Evolutionary conservation across 1,284 basidiomycete species (phyloP).

Genomic region (Termitomyces sp.): DNA sequence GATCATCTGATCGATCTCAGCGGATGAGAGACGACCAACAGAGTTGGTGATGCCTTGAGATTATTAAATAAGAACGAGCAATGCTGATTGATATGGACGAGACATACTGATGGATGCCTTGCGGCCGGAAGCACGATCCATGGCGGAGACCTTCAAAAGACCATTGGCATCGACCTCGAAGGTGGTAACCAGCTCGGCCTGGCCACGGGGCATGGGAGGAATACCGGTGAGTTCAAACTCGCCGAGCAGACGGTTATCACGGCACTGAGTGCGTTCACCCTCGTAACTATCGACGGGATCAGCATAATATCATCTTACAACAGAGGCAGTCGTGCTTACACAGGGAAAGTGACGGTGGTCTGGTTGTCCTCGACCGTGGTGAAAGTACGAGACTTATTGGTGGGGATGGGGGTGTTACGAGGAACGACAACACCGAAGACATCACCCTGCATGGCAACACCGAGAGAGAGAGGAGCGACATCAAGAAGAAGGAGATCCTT

Average conservation of each 20-base stretch:
- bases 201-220: slow-evolving; percentile 94
- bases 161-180: slow-evolving; percentile 98
- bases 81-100: not conserved
- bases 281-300: slow-evolving; percentile 59
- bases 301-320: not conserved
- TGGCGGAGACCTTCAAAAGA: slow-evolving; percentile 91
- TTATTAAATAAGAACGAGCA: slow-evolving; percentile 4
- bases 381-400: slow-evolving; percentile 95
- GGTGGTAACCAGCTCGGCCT: slow-evolving; percentile 93
- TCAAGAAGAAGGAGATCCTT: slow-evolving; percentile 93
- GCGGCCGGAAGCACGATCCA: slow-evolving; percentile 92
- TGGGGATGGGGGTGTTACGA: slow-evolving; percentile 95
- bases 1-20: slow-evolving; percentile 98
- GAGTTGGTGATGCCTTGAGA: slow-evolving; percentile 83
- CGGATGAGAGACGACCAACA: slow-evolving; percentile 89
- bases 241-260: slow-evolving; percentile 94
- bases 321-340: slow-evolving; percentile 43
- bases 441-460: slow-evolving; percentile 98
- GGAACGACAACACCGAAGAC: slow-evolving; percentile 96
- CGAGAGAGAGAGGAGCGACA: slow-evolving; percentile 92
- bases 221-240: slow-evolving; percentile 98
- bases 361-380: slow-evolving; percentile 99
- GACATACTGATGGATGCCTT: slow-evolving; percentile 90
- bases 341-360: slow-evolving; percentile 96
- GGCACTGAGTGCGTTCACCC: slow-evolving; percentile 96